Conservation (phyloP, 371 early-diverging fungal genomes). For the Rhizopus delemar region DNA sequence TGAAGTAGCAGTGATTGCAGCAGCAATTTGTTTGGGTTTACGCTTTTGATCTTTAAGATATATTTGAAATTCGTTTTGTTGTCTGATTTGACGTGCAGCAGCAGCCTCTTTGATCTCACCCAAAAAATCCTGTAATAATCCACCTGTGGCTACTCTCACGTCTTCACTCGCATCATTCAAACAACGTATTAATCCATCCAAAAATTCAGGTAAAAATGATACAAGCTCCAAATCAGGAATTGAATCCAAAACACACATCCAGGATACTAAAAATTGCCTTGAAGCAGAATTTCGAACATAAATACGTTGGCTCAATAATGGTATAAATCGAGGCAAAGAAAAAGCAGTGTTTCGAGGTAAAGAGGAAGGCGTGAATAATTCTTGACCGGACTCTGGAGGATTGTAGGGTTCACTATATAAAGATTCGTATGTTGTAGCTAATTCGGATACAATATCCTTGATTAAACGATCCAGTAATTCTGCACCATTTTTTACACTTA, state of each 20-base stretch:
- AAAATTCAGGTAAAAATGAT: constrained; percentile 81
- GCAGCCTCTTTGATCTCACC: constrained; percentile 80
- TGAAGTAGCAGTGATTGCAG: not conserved
- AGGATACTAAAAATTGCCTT: constrained; percentile 88
- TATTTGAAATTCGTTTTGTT: constrained; percentile 42
- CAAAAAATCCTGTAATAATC: constrained; percentile 73
- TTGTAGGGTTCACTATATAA: constrained; percentile 35
- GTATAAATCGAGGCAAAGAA: constrained; percentile 85
- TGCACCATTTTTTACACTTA: constrained; percentile 86
- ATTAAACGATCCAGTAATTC: constrained; percentile 86
- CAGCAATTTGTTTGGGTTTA: constrained; percentile 20
- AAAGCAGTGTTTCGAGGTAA: constrained; percentile 61
- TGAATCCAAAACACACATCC: constrained; percentile 86
- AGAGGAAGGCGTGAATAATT: constrained; percentile 28
- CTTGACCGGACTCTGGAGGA: constrained; percentile 26
- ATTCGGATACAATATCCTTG: constrained; percentile 91
- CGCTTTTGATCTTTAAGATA: constrained; percentile 24
- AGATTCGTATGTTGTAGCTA: constrained; percentile 67
- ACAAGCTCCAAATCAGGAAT: constrained; percentile 91
- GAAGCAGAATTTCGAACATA: constrained; percentile 82
- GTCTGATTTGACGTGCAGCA: constrained; percentile 44
- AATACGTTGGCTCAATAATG: constrained; percentile 85
- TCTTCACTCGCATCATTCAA: constrained; percentile 85
- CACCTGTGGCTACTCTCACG: constrained; percentile 72
- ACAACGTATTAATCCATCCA: constrained; percentile 84